A percentile compares a stretch with the other conserved stretches of the same genome.
Evolutionary conservation across 768 basidiomycete genomes (phyloP).

Genomic region (Calocybe cyanea): DNA sequence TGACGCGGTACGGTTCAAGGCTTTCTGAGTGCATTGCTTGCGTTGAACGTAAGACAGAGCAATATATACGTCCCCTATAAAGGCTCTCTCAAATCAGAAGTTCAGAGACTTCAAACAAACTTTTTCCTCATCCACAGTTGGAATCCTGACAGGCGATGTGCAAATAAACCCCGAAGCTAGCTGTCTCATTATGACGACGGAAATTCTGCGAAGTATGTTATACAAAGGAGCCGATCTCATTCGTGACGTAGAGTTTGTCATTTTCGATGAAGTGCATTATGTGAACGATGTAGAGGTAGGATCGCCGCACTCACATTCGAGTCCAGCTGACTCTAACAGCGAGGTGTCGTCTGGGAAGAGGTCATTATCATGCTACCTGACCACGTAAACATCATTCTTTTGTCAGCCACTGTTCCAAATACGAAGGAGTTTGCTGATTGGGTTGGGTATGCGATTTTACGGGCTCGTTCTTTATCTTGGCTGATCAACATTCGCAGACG

Average conservation of each 20-base stretch:
- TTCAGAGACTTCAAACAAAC: constrained; percentile 98
- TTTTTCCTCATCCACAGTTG: constrained; percentile 86
- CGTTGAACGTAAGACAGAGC: constrained; percentile 51
- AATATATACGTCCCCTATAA: constrained; percentile 98
- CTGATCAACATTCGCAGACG: constrained; percentile 49
- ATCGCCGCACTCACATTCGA: neutral
- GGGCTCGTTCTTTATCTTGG: neutral
- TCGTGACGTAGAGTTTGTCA: constrained; percentile 98
- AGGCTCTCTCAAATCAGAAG: constrained; percentile 98
- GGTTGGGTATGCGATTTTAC: constrained; percentile 75
- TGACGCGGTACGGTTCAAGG: constrained; percentile 74
- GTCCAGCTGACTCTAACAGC: constrained; percentile 39
- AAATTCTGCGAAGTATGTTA: constrained; percentile 96
- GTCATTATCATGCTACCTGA: constrained; percentile 99
- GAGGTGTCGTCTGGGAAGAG: constrained; percentile 99
- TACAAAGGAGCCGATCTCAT: constrained; percentile 99
- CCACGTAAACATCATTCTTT: constrained; percentile 94
- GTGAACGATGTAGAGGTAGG: constrained; percentile 96
- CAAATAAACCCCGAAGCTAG: constrained; percentile 98
- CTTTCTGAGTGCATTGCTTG: constrained; percentile 12
- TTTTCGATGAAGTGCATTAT: constrained; percentile 99
- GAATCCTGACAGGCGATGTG: constrained; percentile 97
- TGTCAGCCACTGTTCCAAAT: constrained; percentile 97
- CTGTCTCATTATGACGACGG: constrained; percentile 97
- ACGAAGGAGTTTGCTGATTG: constrained; percentile 98